These are phyloP conservation scores for Xylogone sp. DNA, from an alignment of 2,329 filamentous ascomycete species.

Conservation along the genomic window DNA sequence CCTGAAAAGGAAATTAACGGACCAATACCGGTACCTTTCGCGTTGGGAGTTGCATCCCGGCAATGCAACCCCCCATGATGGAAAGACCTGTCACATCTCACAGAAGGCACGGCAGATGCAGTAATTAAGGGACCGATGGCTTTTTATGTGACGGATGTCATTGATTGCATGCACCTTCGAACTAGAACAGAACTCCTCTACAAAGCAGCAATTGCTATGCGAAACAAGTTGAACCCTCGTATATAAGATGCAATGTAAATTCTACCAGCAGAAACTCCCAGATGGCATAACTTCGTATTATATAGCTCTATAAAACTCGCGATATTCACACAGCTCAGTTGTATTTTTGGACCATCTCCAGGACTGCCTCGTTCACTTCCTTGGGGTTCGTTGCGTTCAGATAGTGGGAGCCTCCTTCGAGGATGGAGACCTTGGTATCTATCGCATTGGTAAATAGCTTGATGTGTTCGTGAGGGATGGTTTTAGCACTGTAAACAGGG, in stretches of 20 bases:
- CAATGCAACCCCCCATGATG: too few relatives aligned
- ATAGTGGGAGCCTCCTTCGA: conserved; percentile 45
- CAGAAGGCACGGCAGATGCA: too few relatives aligned
- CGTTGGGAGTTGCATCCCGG: too few relatives aligned
- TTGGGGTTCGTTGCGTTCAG: conserved; percentile 44
- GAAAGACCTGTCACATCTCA: too few relatives aligned
- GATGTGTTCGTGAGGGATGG: conserved; percentile 42
- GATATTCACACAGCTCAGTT: neutral
- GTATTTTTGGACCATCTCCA: conserved; percentile 29
- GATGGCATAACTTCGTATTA: neutral
- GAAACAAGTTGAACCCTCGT: too few relatives aligned
- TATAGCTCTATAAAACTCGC: neutral
- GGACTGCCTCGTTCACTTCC: conserved; percentile 40
- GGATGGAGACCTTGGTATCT: conserved; percentile 39
- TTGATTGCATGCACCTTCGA: too few relatives aligned
- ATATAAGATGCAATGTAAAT: neutral
- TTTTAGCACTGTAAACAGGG: conserved; percentile 33
- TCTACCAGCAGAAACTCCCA: neutral
- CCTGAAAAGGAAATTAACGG: too few relatives aligned
- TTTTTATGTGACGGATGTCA: too few relatives aligned
- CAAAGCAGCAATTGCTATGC: too few relatives aligned
- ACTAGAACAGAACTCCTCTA: too few relatives aligned
- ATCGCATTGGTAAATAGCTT: conserved; percentile 43
- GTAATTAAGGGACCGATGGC: too few relatives aligned
- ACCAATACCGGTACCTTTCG: too few relatives aligned